A percentile compares a stretch with the other conserved stretches of the same genome.
Conservation (phyloP, 2,329 filamentous ascomycete genomes). For the Exophiala oligosperma region DNA sequence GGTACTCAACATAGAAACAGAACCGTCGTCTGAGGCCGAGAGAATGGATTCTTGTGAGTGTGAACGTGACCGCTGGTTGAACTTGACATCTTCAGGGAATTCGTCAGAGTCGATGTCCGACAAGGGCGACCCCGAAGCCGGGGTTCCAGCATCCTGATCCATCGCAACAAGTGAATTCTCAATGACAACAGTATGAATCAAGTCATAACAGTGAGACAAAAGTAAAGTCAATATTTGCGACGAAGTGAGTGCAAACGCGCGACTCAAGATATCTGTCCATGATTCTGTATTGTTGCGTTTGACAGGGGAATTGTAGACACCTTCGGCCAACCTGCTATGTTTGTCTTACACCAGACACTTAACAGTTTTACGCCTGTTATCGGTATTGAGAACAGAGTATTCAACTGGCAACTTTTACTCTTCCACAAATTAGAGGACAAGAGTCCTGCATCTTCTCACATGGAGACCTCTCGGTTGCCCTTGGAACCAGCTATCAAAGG, state of each 20-base stretch:
- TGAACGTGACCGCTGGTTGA: slow-evolving; percentile 49
- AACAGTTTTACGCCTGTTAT: too few relatives aligned
- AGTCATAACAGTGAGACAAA: background rate
- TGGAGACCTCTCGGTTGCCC: too few relatives aligned
- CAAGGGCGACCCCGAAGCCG: slow-evolving; percentile 62
- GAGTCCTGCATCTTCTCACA: too few relatives aligned
- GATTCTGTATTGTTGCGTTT: too few relatives aligned
- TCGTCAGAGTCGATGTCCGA: slow-evolving; percentile 65
- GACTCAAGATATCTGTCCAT: background rate
- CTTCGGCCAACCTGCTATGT: background rate
- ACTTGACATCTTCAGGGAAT: slow-evolving; percentile 60
- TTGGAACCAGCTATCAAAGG: too few relatives aligned
- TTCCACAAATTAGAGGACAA: too few relatives aligned
- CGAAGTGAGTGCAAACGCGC: background rate
- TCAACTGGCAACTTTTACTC: too few relatives aligned
- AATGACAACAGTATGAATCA: background rate
- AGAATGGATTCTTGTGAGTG: slow-evolving; percentile 36
- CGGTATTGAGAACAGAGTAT: too few relatives aligned
- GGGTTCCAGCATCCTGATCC: slow-evolving; percentile 36
- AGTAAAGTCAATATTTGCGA: background rate
- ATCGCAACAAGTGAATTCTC: slow-evolving; percentile 4
- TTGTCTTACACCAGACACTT: background rate
- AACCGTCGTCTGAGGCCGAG: slow-evolving; percentile 34
- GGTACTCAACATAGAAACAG: slow-evolving; percentile 24
- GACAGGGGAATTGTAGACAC: background rate